Base-by-base conservation (phyloP, 2,329 filamentous ascomycete species). In the Xylariaceae sp. region DNA sequence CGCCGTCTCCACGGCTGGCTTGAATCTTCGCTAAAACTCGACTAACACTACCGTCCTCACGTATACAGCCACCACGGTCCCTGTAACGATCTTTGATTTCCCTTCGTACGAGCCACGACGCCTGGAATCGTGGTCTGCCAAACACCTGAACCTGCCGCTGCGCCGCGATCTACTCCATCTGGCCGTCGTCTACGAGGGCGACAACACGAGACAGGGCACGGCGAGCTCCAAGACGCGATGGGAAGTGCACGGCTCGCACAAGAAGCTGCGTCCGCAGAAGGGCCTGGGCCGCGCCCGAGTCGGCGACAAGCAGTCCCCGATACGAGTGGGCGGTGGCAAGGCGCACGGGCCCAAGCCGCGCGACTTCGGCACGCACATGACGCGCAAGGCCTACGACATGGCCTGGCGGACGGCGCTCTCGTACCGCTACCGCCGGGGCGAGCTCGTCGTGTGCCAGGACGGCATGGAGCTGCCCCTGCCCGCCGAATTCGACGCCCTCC, bases 351-450 rank as follows among this genome's bases (percentile, higher is more conserved):
- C 92, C 18, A 82, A 89, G 54, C 89, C 89, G 17, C 77, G 92
- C 60, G 88, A 97, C 67, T 98, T 98, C 59, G 78, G 78, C 44
- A 94, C 89, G 15, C 75, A 76, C 12, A 71, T 98, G 39, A 88
- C 84, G 54, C 75, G 76, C 59, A 97, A 97, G 69, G 78, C 95
- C 33, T 98, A 98, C 68, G 89, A 97, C 65, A 74, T 94, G 54
- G 92, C 92, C 8, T 97, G 88, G 87, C 80, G 92, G 59, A 97
- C 85, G 30, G 92, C 92, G 9, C 74, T 98, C 50, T 92, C 85
- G 57, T 94, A 95, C 69, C 81, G 92, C 44, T 97, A 92, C 66
- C 74, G 83, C 50, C 79, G 81, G 50, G 92, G 89, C 34, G 87
- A 97, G 68, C 69, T 98, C 55, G 70, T 96, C 50, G 78, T 98